Base-by-base conservation (phyloP, 371 early-diverging fungal genomes). In the Haplosporangium sp. region DNA sequence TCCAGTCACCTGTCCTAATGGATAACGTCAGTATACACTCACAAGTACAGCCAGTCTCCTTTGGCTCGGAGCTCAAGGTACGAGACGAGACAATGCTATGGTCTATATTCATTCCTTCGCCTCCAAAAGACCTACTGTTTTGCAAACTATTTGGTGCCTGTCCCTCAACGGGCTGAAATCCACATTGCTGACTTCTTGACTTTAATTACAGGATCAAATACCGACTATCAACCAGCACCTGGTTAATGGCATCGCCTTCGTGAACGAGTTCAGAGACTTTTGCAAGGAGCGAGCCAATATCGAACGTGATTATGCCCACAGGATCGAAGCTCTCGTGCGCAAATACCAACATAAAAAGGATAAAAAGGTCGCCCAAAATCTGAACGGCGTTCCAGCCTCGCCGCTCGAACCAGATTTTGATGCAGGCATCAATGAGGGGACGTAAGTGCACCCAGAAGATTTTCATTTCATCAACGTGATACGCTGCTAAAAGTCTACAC, bases 271-370 rank as follows among this genome's bases (percentile, higher is more conserved):
- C 58, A 89, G 93, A 23, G 93, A 89, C 60, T 94, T 91, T 73
- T 79, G 92, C 53, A 89, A 87, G 66, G 95, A 95, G 47, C 83
- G 89, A 16, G 86, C 89, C 20, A 86, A 83, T 51, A 84, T 95
- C 36, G 95, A 95, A 66, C 83, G 86, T 51, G 95, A 95, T 50
- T 93, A 91, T 80, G 89, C 93, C 13, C 85, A 86, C 66, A 87
- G 90, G 61, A 84, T 94, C 36, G 95, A 95, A 29, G 71, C 74
- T 1, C 79, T 95, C 6, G 85, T 88, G 6, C 86, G 85, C 61
- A 91, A 91, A 62, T 89, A 92, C 64, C 83, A 79, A 59, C 64
- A 54, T 64, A 69, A 74, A 63, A 64, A 64, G 59, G 83, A 83
- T 42, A 87, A 75, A 53, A 84, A 83, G 53, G 23, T 50, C 52